Conservation (phyloP, 257 asterid genomes). For the Nicotiana undulata region DNA sequence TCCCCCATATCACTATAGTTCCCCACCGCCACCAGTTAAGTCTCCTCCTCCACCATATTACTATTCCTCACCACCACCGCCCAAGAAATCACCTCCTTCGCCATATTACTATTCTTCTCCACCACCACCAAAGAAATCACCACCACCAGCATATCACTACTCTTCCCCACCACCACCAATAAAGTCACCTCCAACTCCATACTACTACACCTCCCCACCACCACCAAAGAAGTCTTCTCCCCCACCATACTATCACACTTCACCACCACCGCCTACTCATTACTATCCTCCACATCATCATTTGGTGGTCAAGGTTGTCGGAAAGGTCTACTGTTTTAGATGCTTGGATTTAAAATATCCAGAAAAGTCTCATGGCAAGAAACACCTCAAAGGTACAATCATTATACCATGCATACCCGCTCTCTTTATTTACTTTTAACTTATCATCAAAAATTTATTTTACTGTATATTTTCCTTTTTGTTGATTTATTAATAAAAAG, state of each 20-base stretch:
- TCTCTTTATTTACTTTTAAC: not conserved
- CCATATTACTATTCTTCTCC: too few relatives aligned
- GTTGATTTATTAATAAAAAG: not conserved
- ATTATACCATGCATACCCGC: too few relatives aligned
- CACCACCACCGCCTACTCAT: conserved; percentile 23
- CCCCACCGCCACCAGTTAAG: not conserved
- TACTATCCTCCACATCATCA: too few relatives aligned
- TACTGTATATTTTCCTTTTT: not conserved
- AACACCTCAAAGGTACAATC: too few relatives aligned
- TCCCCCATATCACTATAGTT: conserved; percentile 8
- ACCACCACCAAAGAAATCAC: too few relatives aligned
- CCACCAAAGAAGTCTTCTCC: conserved; percentile 22
- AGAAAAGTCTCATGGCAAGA: not conserved
- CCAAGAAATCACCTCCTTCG: too few relatives aligned
- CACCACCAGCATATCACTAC: too few relatives aligned
- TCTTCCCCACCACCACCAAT: too few relatives aligned
- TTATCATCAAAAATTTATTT: not conserved
- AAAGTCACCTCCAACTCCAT: not conserved
- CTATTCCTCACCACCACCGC: too few relatives aligned
- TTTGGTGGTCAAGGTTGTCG: too few relatives aligned
- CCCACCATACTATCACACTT: conserved; percentile 9
- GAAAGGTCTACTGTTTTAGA: too few relatives aligned
- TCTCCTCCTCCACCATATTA: too few relatives aligned
- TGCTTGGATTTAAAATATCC: conserved; percentile 7
- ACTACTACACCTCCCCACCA: conserved; percentile 29